Base-by-base conservation (phyloP, 1,284 basidiomycete genomes). In the Mycena sp. region DNA sequence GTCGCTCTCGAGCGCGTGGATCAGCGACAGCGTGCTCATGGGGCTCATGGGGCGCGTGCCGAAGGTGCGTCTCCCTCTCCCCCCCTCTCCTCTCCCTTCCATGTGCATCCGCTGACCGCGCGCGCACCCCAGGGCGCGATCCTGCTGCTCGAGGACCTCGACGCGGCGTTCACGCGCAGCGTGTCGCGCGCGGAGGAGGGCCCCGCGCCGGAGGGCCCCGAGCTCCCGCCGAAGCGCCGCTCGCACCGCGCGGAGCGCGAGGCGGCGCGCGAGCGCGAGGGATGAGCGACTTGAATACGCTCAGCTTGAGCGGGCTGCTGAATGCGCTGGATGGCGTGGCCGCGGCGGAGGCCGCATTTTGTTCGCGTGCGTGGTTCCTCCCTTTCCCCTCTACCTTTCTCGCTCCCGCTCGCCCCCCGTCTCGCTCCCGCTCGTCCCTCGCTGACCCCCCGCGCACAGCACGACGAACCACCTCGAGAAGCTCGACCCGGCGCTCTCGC, bases 301-400 rank as follows among this genome's bases (percentile, higher is more conserved):
- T 95, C 48, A 92, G 87, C 67, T 78, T 95, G 70, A 92, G 90
- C 64, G 93, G 93, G 25, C 73, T 95, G 69, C 80, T 95, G 61
- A 95, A 94, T 70, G 92, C 92, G 10, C 81, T 95, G 46, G 93
- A 95, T 70, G 93, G 93, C 53, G 91, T 95, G n/a, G 91, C 91
- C 3, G 91, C 92, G 16, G 86, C 89, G 0, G 93, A 95, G 73
- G 93, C 7, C 83, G 93, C 4, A 85, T 94, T 40, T 80, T 95
- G 41, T 94, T 95, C 68, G 93, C 92, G 88, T 91, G 70, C 77
- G 89, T 85, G n/a, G 10, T 38, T 29, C 46, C 46, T 38, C 26
- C 38, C 23, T 26, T 61, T n/a, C n/a, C 14, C n/a, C 25, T 40
- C 37, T 46, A 50, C 19, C 25, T 30, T 21, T 10, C 54, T 28